phyloP scores from a whole-genome alignment of 495 filamentous ascomycete species.

The Penicillium lividum region DNA sequence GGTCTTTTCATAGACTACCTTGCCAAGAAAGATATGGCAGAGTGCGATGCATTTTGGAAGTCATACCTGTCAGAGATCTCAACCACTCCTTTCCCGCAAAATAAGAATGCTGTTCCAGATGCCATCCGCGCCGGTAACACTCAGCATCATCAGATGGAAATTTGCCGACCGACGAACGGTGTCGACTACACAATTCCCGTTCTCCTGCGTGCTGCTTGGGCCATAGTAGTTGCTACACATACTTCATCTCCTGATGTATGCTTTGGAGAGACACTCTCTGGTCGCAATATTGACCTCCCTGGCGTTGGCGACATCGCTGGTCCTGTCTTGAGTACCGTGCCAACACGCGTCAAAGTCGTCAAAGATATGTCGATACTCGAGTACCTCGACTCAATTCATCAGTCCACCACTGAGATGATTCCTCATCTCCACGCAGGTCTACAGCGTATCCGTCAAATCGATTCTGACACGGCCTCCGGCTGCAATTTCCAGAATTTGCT shows the following conservation, averaged over 20 bases:
- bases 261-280: slow-evolving; percentile 58
- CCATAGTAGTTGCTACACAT: slow-evolving; percentile 46
- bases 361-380: slow-evolving; percentile 34
- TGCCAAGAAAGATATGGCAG: slow-evolving; percentile 29
- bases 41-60: slow-evolving; percentile 49
- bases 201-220: slow-evolving; percentile 57
- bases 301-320: slow-evolving; percentile 54
- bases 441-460: slow-evolving; percentile 43
- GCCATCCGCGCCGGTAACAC: slow-evolving; percentile 33
- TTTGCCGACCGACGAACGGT: slow-evolving; percentile 21
- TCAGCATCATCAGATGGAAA: slow-evolving; percentile 28
- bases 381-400: slow-evolving; percentile 45
- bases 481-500: slow-evolving; percentile 67
- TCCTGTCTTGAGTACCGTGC: slow-evolving; percentile 55
- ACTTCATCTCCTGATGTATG: slow-evolving; percentile 51
- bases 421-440: slow-evolving; percentile 51
- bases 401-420: slow-evolving; percentile 48
- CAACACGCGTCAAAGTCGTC: slow-evolving; percentile 46
- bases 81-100: slow-evolving; percentile 31
- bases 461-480: slow-evolving; percentile 41
- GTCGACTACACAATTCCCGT: slow-evolving; percentile 47
- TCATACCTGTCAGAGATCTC: slow-evolving; percentile 34
- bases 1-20: slow-evolving; percentile 47
- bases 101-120: slow-evolving; percentile 29
- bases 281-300: slow-evolving; percentile 51